Base-by-base conservation (phyloP, 345 rosid genomes). In the Populus ilicifolia region DNA sequence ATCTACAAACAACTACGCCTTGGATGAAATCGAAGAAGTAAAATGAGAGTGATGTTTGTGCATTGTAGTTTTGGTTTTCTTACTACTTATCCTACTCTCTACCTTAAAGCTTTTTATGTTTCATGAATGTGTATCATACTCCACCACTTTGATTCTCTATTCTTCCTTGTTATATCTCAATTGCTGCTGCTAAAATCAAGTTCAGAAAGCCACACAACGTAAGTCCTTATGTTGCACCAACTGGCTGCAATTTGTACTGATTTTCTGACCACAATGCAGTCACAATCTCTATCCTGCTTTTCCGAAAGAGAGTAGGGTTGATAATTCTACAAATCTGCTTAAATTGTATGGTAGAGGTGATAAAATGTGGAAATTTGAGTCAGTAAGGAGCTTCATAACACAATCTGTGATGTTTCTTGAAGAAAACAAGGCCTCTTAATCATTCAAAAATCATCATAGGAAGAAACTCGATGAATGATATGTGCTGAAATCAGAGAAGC, bases 1-100 rank as follows among this genome's bases (percentile, higher is more conserved):
- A 85, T 94, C 97, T 20, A 94, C 98, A 66, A 94, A 94, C 89
- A 93, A 93, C 89, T 94, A 93, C 21, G 93, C 97, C 29, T 80
- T 94, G 94, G 97, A 93, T 77, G 98, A 93, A 87, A 86, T 93
- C 27, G 92, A 78, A 73, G 97, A 91, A 87, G 87, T 89, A 36
- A 81, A 90, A 89, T 87, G 86, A 87, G 73, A 75, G 23, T 64
- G 5, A 20, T 74, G 54, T 38, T 61, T 71, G 16, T 46, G 25
- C 65, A 61, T 56, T 59, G 80, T 79, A 77, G 33, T 75, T 85
- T 76, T 78, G 74, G 75, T 72, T 62, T 75, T 72, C 75, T 3
- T 59, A 65, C 76, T 30, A 50, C 70, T 50, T 50, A 18, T 50
- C 59, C 43, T 62, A 59, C 36, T 48, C 74, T 70, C 71, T 77